Evolutionary conservation across 2,329 filamentous ascomycete species (phyloP).

Genomic region (Hymenoscyphus occultus): DNA sequence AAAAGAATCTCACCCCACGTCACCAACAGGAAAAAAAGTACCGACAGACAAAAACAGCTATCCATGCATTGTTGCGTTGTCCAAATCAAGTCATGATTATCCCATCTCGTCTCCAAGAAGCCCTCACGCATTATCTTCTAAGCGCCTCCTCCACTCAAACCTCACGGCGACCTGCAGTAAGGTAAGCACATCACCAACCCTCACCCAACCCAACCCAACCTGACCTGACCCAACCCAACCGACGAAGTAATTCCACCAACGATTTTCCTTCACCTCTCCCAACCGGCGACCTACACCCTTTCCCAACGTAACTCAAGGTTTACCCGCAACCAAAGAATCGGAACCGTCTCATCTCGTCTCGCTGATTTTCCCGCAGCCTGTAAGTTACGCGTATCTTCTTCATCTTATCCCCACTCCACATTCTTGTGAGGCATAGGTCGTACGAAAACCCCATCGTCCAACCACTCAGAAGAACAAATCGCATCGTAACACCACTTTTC

Average conservation of each 20-base stretch:
- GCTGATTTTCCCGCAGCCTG: not conserved
- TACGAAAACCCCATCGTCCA: not conserved
- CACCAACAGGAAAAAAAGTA: not conserved
- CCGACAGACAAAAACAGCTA: not conserved
- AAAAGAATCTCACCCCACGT: not conserved
- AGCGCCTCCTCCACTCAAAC: not conserved
- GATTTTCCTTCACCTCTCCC: not conserved
- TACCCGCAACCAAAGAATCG: slow-evolving; percentile 3
- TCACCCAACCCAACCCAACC: not conserved
- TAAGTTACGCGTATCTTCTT: not conserved
- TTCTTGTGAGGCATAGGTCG: not conserved
- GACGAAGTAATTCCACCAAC: not conserved
- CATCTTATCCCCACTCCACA: not conserved
- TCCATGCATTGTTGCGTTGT: not conserved
- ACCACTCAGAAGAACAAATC: not conserved
- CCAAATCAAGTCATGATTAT: not conserved
- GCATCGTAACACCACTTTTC: not conserved
- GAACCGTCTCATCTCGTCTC: not conserved
- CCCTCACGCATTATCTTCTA: not conserved
- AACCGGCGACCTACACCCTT: not conserved
- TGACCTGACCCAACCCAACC: not conserved
- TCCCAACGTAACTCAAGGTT: not conserved
- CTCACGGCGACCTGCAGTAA: slow-evolving; percentile 1
- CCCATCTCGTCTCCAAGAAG: not conserved
- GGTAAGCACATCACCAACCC: slow-evolving; percentile 4